Conservation (phyloP, 495 filamentous ascomycete species). For the Astrothelium macrocarpum region DNA sequence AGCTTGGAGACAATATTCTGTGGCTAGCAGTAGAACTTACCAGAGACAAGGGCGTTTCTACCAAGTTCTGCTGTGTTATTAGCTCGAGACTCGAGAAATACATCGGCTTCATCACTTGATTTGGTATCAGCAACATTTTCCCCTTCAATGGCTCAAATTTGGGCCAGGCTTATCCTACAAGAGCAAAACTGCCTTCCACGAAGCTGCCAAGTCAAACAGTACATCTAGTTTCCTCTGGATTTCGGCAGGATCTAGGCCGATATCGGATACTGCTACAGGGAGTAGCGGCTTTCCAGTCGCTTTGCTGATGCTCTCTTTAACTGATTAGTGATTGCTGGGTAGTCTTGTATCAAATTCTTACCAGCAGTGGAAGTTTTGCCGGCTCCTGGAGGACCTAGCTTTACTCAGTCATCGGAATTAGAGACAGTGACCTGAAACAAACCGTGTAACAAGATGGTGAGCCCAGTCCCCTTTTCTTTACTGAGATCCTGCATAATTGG, state of each 20-base stretch:
- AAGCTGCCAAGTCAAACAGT: conserved; percentile 32
- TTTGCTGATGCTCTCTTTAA: background rate
- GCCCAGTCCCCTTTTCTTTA: background rate
- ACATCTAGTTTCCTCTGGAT: conserved; percentile 30
- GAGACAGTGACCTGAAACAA: background rate
- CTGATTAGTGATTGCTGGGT: background rate
- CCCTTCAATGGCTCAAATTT: background rate
- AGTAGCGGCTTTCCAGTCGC: background rate
- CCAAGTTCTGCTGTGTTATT: conserved; percentile 28
- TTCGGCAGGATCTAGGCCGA: conserved; percentile 27
- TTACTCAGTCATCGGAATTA: background rate
- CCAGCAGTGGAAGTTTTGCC: conserved; percentile 34
- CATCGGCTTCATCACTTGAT: conserved; percentile 51
- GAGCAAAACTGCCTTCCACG: conserved; percentile 40
- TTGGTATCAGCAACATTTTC: background rate
- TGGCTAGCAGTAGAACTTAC: background rate
- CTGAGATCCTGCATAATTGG: conserved; percentile 2
- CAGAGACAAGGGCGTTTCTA: conserved; percentile 31
- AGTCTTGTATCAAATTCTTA: background rate
- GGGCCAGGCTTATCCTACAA: conserved; percentile 24
- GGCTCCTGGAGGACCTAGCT: conserved; percentile 29
- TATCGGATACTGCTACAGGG: conserved; percentile 15
- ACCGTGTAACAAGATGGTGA: conserved; percentile 1
- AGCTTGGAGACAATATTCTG: background rate
- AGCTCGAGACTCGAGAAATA: conserved; percentile 47